phyloP scores from a whole-genome alignment of 495 filamentous ascomycete genomes.

The Neurospora sp. region DNA sequence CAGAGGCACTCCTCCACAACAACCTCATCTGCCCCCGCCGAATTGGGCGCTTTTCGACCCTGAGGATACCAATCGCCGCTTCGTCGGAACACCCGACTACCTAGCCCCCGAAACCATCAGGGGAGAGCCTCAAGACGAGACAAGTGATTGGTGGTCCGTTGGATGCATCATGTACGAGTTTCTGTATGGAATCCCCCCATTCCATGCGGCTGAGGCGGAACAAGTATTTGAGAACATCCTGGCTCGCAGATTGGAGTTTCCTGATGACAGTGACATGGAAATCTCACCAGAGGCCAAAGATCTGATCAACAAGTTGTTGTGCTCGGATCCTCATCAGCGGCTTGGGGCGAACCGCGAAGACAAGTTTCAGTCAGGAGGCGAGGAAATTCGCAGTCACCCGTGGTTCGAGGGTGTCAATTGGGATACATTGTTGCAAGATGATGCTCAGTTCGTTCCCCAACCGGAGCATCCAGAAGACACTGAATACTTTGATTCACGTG shows the following conservation, averaged over 20 bases:
- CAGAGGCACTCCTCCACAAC: conserved; percentile 51
- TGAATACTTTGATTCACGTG: conserved; percentile 91
- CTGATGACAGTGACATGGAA: conserved; percentile 53
- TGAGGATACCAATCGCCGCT: conserved; percentile 82
- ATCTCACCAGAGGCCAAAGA: conserved; percentile 82
- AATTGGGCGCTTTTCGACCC: conserved; percentile 95
- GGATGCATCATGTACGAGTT: conserved; percentile 98
- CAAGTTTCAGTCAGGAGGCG: conserved; percentile 68
- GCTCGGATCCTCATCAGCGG: conserved; percentile 64
- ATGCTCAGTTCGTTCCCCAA: conserved; percentile 89
- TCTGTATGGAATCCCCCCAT: conserved; percentile 83
- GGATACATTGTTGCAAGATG: conserved; percentile 81
- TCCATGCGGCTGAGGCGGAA: conserved; percentile 84
- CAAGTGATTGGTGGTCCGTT: conserved; percentile 98
- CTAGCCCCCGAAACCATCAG: conserved; percentile 94
- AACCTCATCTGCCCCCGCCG: conserved; percentile 74
- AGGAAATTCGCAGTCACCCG: conserved; percentile 77
- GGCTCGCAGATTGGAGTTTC: conserved; percentile 80
- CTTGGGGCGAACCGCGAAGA: conserved; percentile 78
- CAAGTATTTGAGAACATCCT: conserved; percentile 96
- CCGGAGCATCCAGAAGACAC: conserved; percentile 94
- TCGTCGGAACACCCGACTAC: conserved; percentile 96
- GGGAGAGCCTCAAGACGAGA: conserved; percentile 89
- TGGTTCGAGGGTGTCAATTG: conserved; percentile 89
- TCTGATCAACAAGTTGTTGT: conserved; percentile 83